Percentiles rank a stretch among this genome's conserved stretches.
These are phyloP conservation scores for Saturnispora halmiae DNA, from an alignment of 805 yeast species.

Conservation along the genomic window DNA sequence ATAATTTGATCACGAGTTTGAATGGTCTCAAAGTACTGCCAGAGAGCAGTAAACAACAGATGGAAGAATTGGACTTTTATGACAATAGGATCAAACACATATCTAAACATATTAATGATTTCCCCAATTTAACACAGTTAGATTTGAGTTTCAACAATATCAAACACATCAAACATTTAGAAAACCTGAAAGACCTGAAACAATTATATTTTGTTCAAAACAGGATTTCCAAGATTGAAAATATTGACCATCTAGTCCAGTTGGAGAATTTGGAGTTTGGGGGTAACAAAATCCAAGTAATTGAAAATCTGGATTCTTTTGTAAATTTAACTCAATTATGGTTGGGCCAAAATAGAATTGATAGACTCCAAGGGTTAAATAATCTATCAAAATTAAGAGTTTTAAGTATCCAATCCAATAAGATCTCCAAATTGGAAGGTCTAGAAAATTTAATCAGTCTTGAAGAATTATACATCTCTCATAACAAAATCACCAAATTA, in stretches of 20 bases:
- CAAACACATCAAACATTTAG: conserved; percentile 73
- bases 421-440: conserved; percentile 71
- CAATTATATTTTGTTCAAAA: conserved; percentile 84
- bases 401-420: conserved; percentile 82
- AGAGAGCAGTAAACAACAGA: conserved; percentile 33
- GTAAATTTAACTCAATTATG: conserved; percentile 64
- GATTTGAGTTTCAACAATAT: conserved; percentile 89
- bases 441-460: conserved; percentile 60
- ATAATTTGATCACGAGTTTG: conserved; percentile 70
- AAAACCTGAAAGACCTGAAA: conserved; percentile 49
- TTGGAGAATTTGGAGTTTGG: conserved; percentile 78
- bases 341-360: conserved; percentile 83
- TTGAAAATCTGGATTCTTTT: conserved; percentile 50
- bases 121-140: conserved; percentile 46
- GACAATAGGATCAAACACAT: conserved; percentile 89
- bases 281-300: conserved; percentile 63
- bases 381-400: conserved; percentile 56
- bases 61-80: conserved; percentile 80
- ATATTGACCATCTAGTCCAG: conserved; percentile 45
- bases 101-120: conserved; percentile 55
- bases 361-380: conserved; percentile 52
- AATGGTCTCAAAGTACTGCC: conserved; percentile 52
- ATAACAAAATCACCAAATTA: conserved; percentile 65
- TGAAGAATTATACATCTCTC: conserved; percentile 82
- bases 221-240: conserved; percentile 63